A percentile compares a stretch with the other conserved stretches of the same genome.
Evolutionary conservation across 2,329 filamentous ascomycete species (phyloP).

Genomic region (Cercospora sp.): DNA sequence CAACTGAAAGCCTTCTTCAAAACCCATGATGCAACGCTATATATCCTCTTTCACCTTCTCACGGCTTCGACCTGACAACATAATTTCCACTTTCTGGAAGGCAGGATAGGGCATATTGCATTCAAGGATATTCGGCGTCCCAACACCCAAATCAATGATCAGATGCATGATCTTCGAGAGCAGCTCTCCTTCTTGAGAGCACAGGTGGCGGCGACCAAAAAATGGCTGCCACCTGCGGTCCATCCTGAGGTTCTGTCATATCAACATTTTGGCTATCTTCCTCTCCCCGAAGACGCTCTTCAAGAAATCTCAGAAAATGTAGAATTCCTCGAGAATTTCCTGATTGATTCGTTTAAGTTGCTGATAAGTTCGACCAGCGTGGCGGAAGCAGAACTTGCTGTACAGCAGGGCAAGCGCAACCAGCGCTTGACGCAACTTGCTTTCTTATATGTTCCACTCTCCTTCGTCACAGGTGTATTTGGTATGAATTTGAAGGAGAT

Average conservation of each 20-base stretch:
- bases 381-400: not conserved
- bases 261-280: not conserved
- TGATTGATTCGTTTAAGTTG: not conserved
- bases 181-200: not conserved
- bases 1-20: too few relatives aligned
- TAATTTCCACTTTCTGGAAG: too few relatives aligned
- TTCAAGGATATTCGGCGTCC: too few relatives aligned
- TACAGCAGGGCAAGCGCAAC: not conserved
- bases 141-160: too few relatives aligned
- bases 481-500: not conserved
- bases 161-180: too few relatives aligned
- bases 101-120: too few relatives aligned
- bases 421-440: not conserved
- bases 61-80: too few relatives aligned
- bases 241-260: not conserved
- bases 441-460: not conserved
- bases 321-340: not conserved
- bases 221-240: not conserved
- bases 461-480: not conserved
- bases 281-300: not conserved
- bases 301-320: not conserved
- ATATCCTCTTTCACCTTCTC: too few relatives aligned
- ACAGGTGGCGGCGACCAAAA: not conserved
- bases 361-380: not conserved
- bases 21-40: too few relatives aligned